Evolutionary conservation across 345 rosid genomes (phyloP), one percentile per base, ranked within the genome.

Genomic region (Isatis tinctoria): DNA sequence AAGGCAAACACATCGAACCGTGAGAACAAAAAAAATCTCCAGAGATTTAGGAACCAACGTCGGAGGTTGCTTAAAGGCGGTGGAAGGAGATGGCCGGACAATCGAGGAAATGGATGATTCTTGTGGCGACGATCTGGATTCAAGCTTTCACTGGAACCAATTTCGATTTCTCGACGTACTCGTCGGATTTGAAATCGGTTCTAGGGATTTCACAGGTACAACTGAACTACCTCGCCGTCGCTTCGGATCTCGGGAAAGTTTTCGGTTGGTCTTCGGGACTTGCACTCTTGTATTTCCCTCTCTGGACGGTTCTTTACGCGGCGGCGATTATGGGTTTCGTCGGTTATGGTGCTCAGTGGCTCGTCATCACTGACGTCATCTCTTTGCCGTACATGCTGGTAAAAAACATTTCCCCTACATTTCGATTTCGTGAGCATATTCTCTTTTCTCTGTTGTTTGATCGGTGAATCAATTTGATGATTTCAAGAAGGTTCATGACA

Each of bases 201-300:
- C 73, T 91, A 11, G 96, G 93, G 67, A 82, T 94, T 37, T 94
- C 98, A 0, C 98, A 94, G 82, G 93, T 94, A 10, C 96, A 94
- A 47, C 71, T 94, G 70, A 94, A 90, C 83, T 91, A 91, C 41
- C 76, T 94, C 41, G 97, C 97, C 0, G 96, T 90, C 8, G 98
- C 98, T 20, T 94, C 98, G 35, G 98, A 91, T 85, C 83, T 94
- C 45, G 98, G 98, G 1, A 94, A 94, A 74, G 79, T 90, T 3
- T 88, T 94, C 8, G 98, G 98, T 0, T 94, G 98, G 98, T 94
- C 96, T 5, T 94, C 98, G 1, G 98, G 98, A 0, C 67, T 94
- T 51, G 97, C 97, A 18, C 67, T 94, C 37, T 64, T 90, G 89
- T 82, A 85, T 74, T 83, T 90, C 16, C 97, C 97, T 2, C 67